Base-by-base conservation (phyloP, 2,329 filamentous ascomycete species). In the Xylaria sp. region DNA sequence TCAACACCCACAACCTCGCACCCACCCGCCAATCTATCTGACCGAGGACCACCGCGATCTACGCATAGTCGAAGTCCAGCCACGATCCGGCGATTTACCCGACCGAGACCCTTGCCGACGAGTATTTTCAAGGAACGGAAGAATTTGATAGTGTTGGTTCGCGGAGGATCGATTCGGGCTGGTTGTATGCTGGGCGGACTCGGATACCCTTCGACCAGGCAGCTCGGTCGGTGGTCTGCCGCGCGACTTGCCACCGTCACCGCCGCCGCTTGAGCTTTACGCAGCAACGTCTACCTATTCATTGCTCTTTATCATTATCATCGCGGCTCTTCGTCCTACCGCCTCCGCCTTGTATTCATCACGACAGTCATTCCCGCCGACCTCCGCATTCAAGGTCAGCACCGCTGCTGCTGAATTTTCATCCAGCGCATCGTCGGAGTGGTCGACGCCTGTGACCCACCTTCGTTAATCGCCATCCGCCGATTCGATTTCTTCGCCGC, bases 211-310 rank as follows among this genome's bases (percentile, higher is more conserved):
- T 70, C 65, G 67, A 71, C 69, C 67, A 70, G 69, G 70, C 69
- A 72, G 66, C 70, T 57, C 72, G 73, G 71, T 74, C 73, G 70
- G 71, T 71, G 67, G 69, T 71, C 70, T 72, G 69, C 70, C 72
- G 71, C 72, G 73, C 72, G 69, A 71, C 71, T 73, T 69, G 70
- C 71, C 74, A 70, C 68, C 65, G 58, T 69, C 66, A 51, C 55
- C 44, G 49, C 53, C 59, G 37, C 46, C 34, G 35, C 39, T 42
- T 42, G 37, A 42, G 9, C 8, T 42, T 8, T 13, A 42, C 37
- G 37, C 37, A 42, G 8, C 37, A 42, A 42, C 37, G 23, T 30
- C 23, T 30, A 30, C 23, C 23, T 51, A 19, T 19, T 48, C 6
- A 48, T 19, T 52, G 39, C 42, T 61, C 23, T 30, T 5, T 30